Percentiles rank a stretch among this genome's conserved stretches.
Conservation (phyloP, 1,139 yeast genomes). For the Geotrichum klebahnii region DNA sequence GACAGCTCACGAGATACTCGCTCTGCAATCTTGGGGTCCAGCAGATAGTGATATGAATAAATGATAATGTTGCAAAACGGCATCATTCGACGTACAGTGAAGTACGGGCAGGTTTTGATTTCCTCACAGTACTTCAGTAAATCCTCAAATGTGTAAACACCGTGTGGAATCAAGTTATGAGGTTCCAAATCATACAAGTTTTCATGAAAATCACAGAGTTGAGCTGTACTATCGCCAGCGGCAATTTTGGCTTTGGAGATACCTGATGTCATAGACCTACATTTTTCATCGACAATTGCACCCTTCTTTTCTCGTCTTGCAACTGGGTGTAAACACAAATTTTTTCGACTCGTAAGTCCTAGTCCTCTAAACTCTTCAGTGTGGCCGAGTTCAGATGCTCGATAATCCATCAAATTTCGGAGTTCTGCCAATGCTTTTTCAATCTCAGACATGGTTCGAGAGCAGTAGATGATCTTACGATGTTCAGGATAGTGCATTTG, state of each 20-base stretch:
- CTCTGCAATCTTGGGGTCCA: slow-evolving; percentile 96
- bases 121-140: slow-evolving; percentile 70
- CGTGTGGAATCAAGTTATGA: slow-evolving; percentile 81
- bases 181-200: slow-evolving; percentile 81
- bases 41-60: slow-evolving; percentile 89
- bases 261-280: slow-evolving; percentile 92
- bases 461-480: slow-evolving; percentile 88
- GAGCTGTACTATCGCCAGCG: slow-evolving; percentile 55
- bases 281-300: slow-evolving; percentile 90
- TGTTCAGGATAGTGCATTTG: slow-evolving; percentile 95
- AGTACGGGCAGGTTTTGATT: slow-evolving; percentile 87
- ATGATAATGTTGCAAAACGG: slow-evolving; percentile 90
- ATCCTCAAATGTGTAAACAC: slow-evolving; percentile 90
- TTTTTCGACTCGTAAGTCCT: slow-evolving; percentile 91
- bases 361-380: slow-evolving; percentile 82
- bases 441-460: slow-evolving; percentile 99
- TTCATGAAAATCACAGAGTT: slow-evolving; percentile 82
- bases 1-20: slow-evolving; percentile 88
- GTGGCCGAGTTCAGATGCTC: slow-evolving; percentile 76
- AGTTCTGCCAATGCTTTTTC: slow-evolving; percentile 96
- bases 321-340: slow-evolving; percentile 83
- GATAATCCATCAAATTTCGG: slow-evolving; percentile 78
- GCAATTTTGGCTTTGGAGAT: slow-evolving; percentile 67
- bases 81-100: slow-evolving; percentile 96
- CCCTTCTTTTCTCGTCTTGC: slow-evolving; percentile 89